Percentiles rank a stretch among this genome's conserved stretches.
Conservation (phyloP, 106 monocot species). For the Dioscorea zingiberensis region DNA sequence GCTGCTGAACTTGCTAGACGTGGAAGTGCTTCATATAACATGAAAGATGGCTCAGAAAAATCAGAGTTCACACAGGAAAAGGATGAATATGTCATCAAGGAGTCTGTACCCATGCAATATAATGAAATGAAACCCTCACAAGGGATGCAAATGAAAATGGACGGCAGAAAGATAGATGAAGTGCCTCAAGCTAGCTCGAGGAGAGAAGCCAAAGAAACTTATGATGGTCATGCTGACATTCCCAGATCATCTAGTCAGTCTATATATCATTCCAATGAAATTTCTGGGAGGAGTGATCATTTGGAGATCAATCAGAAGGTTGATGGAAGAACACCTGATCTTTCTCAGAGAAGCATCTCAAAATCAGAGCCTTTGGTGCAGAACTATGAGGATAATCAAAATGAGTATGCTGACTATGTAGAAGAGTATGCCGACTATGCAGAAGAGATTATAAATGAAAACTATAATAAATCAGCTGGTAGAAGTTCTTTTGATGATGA, state of each 20-base stretch:
- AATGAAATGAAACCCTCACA: slow-evolving; percentile 2
- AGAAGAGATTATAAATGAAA: not conserved
- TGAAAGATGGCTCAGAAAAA: slow-evolving; percentile 5
- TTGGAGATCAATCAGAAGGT: too few relatives aligned
- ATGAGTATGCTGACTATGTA: slow-evolving; percentile 5
- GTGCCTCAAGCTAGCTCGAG: not conserved
- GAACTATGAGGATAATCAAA: slow-evolving; percentile 10
- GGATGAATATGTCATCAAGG: not conserved
- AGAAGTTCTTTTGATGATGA: slow-evolving; percentile 10
- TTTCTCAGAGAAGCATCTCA: slow-evolving; percentile 10
- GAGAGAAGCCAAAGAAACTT: not conserved
- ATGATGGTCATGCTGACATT: not conserved
- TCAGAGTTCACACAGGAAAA: not conserved
- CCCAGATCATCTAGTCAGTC: slow-evolving; percentile 1
- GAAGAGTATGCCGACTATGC: not conserved
- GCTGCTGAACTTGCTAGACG: slow-evolving; percentile 75
- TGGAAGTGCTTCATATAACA: slow-evolving; percentile 15
- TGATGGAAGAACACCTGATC: slow-evolving; percentile 10
- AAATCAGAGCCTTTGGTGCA: slow-evolving; percentile 3
- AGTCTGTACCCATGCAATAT: not conserved
- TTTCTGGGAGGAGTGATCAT: not conserved
- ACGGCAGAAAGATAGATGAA: slow-evolving; percentile 10
- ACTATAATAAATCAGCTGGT: slow-evolving; percentile 1
- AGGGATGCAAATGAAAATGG: slow-evolving; percentile 4
- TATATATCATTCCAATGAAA: slow-evolving; percentile 5